A percentile compares a stretch with the other conserved stretches of the same genome.
These are phyloP conservation scores for Fusarium sp. DNA, from an alignment of 2,329 filamentous ascomycete species.

Conservation along the genomic window DNA sequence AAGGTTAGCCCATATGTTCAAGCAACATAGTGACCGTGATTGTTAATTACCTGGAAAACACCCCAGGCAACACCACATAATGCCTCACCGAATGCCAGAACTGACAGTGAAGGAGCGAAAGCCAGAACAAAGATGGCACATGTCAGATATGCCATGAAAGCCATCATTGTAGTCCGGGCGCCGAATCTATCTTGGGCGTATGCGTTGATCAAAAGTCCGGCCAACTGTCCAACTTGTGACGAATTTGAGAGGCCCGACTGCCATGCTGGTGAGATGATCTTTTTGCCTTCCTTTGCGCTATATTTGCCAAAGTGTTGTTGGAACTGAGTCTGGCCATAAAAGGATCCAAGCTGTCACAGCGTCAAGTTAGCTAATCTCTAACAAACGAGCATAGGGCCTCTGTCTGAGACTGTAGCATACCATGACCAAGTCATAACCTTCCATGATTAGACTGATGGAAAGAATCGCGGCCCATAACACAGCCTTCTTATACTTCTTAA, in stretches of 20 bases:
- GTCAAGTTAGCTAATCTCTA: not conserved
- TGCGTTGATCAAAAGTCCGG: constrained; percentile 59
- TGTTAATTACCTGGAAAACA: constrained; percentile 39
- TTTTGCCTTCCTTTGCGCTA: constrained; percentile 35
- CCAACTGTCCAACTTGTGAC: constrained; percentile 57
- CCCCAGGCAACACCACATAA: constrained; percentile 55
- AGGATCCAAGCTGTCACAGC: constrained; percentile 9
- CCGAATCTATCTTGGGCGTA: constrained; percentile 56
- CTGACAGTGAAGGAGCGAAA: constrained; percentile 52
- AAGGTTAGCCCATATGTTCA: fast-evolving
- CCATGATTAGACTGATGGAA: not conserved
- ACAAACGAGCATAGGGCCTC: too few species aligned
- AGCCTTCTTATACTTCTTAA: not conserved
- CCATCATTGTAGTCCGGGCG: constrained; percentile 36
- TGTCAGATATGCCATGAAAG: constrained; percentile 32
- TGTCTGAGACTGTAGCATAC: constrained; percentile 26
- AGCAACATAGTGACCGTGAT: fast-evolving
- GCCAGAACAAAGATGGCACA: constrained; percentile 31
- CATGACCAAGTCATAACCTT: constrained; percentile 53
- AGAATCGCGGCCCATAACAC: not conserved
- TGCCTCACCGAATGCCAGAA: constrained; percentile 52
- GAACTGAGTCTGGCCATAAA: constrained; percentile 34
- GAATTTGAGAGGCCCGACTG: constrained; percentile 60
- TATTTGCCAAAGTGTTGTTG: constrained; percentile 25
- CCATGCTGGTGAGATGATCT: constrained; percentile 59